Evolutionary conservation across 2,329 filamentous ascomycete genomes (phyloP), one percentile per base, ranked within the genome.

Genomic region (Epichloe coenophiala): DNA sequence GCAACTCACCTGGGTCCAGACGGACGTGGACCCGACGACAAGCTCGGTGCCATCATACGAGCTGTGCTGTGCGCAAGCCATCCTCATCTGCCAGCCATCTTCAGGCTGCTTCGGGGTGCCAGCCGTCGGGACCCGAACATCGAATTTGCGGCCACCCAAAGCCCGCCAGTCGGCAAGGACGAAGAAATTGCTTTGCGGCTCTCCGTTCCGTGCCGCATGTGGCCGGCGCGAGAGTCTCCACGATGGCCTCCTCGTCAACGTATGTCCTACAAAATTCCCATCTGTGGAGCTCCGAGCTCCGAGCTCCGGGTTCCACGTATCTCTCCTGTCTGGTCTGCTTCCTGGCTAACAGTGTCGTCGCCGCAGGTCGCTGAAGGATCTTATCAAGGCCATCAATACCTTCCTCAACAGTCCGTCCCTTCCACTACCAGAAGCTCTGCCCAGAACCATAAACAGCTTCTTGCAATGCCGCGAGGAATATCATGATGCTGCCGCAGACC

Each of bases 401-500:
- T 77, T 72, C 62, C 58, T 78, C 45, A 53, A 60, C 52, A 65
- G 73, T n/a, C 74, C 76, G 17, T 66, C 61, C 33, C 65, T 80
- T 19, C 84, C 85, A 8, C 75, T 90, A 1, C 83, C 86, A 45
- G 74, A 83, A 56, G 78, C 84, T 51, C 70, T 88, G 48, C 65
- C 74, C 56, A 68, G 74, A 40, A 71, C 78, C 48, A 81, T 90
- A 55, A 74, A 81, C 50, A 71, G 70, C 53, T 91, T 88, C 65
- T 72, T 88, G 47, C 76, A 81, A 44, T 82, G 80, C 59, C 80
- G 87, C 62, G 70, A 77, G 51, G 76, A 77, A 57, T 76, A 79
- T 55, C 86, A 90, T 59, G 84, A 88, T 48, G 68, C 74, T 51
- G 74, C 80, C 40, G 75, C 80, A n/a, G 83, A 87, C 56, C 80